Percentiles rank a stretch among this genome's conserved stretches.
Evolutionary conservation across 805 yeast species (phyloP).

Genomic region (Yueomyces sp.): DNA sequence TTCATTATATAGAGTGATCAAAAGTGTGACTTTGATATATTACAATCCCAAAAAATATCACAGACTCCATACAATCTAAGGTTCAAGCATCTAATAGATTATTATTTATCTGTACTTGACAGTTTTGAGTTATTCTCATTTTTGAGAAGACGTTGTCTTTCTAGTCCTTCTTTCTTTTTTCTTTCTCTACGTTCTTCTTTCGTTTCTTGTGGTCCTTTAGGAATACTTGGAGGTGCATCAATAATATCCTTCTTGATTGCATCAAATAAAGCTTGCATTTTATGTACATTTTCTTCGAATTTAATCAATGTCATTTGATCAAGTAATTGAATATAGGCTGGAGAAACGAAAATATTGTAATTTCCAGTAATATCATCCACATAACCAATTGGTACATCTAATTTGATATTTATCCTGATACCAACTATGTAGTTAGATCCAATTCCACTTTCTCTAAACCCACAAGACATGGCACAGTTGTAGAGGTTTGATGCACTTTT

Average conservation of each 20-base stretch:
- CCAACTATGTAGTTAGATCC: constrained; percentile 72
- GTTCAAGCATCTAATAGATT: too few species aligned
- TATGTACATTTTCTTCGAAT: constrained; percentile 50
- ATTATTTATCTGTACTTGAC: too few species aligned
- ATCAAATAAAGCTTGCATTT: constrained; percentile 35
- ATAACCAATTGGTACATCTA: constrained; percentile 69
- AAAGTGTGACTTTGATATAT: too few species aligned
- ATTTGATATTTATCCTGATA: constrained; percentile 48
- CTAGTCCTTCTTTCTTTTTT: constrained; percentile 35
- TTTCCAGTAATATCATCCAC: constrained; percentile 18
- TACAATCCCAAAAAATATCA: too few species aligned
- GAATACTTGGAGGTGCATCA: not conserved
- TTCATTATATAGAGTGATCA: too few species aligned
- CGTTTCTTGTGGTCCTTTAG: constrained; percentile 26
- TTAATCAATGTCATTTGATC: constrained; percentile 46
- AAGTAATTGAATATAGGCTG: constrained; percentile 36
- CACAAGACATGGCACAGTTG: constrained; percentile 67
- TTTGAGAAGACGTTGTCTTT: constrained; percentile 10
- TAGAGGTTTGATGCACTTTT: constrained; percentile 48
- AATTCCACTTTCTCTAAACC: constrained; percentile 79
- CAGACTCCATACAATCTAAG: too few species aligned
- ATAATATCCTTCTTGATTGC: constrained; percentile 28
- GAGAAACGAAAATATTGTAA: constrained; percentile 34
- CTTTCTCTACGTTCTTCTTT: constrained; percentile 45
- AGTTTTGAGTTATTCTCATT: too few species aligned